Evolutionary conservation across 371 early-diverging fungal genomes (phyloP).

Genomic region (Mortierella sp.): DNA sequence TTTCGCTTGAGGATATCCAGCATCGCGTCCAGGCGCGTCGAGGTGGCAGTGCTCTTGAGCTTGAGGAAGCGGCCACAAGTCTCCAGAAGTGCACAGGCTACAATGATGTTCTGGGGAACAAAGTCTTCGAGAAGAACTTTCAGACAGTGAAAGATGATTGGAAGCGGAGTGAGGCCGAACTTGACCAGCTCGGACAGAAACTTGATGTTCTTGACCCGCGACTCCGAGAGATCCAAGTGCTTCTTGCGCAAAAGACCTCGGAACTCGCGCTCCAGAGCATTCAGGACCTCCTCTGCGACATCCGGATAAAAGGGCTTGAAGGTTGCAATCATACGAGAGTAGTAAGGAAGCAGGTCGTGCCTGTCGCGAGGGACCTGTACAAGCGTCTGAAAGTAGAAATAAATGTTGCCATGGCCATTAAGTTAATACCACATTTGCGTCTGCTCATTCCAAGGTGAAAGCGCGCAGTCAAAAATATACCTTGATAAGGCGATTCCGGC

Average conservation of each 20-base stretch:
- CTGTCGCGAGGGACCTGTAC: slow-evolving; percentile 86
- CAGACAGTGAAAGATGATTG: slow-evolving; percentile 85
- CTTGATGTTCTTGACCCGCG: slow-evolving; percentile 86
- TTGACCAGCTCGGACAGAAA: slow-evolving; percentile 94
- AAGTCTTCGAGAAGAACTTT: slow-evolving; percentile 91
- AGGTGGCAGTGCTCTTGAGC: slow-evolving; percentile 81
- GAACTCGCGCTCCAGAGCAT: slow-evolving; percentile 84
- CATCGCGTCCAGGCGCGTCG: slow-evolving; percentile 72
- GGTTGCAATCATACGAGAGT: slow-evolving; percentile 91
- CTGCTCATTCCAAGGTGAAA: neutral
- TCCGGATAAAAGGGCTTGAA: slow-evolving; percentile 90
- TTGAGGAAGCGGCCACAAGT: slow-evolving; percentile 90
- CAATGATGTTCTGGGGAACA: slow-evolving; percentile 84
- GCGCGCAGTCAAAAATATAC: slow-evolving; percentile 32
- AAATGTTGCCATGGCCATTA: neutral
- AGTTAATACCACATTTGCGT: neutral
- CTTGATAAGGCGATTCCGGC: slow-evolving; percentile 82
- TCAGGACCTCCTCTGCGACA: slow-evolving; percentile 79
- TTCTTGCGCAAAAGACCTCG: slow-evolving; percentile 77
- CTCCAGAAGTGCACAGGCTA: slow-evolving; percentile 88
- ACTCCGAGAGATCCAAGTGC: slow-evolving; percentile 77
- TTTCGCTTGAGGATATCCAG: slow-evolving; percentile 93
- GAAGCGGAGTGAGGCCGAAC: slow-evolving; percentile 87
- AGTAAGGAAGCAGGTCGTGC: slow-evolving; percentile 91
- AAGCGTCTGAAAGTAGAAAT: slow-evolving; percentile 64